Evolutionary conservation across 208 protist genomes (phyloP), one percentile per base, ranked within the genome.

Genomic region (Acanthamoeba healyi): DNA sequence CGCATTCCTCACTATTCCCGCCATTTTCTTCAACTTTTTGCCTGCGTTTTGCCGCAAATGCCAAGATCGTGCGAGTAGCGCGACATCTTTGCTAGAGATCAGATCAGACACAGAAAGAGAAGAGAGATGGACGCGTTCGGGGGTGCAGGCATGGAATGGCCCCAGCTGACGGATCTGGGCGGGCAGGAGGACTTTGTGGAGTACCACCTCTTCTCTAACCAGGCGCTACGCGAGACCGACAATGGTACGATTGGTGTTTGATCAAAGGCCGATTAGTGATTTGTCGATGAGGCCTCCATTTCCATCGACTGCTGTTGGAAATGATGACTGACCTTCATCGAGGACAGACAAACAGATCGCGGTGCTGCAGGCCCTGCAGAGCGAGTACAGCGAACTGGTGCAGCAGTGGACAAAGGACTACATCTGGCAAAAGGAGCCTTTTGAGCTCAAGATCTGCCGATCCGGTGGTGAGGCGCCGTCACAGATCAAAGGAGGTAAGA

Each of bases 381-480:
- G 7, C 5, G 19, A 61, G n/a, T 89, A 29, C 44, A 26, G 44
- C 10, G 81, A 34, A 34, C 15, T 89, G 4, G 81, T 89, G 38
- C 51, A 89, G 7, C 54, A 56, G 34, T 89, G 54, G 51, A 89
- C 81, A 12, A 89, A 89, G 54, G 32, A 56, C 51, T 89, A 89
- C 54, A 89, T 89, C 38, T 89, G 81, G 81, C 81, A 89, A 22
- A 89, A 89, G 46, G 81, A 89, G n/a, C 81, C 44, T 9, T 89
- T 89, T 26, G 24, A 56, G 24, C 81, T 89, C 42, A n/a, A 34
- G 24, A 19, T 89, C 34, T 24, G 63, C 63, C 24, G 42, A 1
- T 46, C 38, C n/a, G 34, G 38, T 40, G 49, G 15, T 29, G 38
- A 79, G 36, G 14, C 36, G 22, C 17, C 32, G 36, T 2, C 0